A percentile compares a stretch with the other conserved stretches of the same genome.
Evolutionary conservation across 2,329 filamentous ascomycete genomes (phyloP).

Genomic region (Neocatenulostroma microsporum): DNA sequence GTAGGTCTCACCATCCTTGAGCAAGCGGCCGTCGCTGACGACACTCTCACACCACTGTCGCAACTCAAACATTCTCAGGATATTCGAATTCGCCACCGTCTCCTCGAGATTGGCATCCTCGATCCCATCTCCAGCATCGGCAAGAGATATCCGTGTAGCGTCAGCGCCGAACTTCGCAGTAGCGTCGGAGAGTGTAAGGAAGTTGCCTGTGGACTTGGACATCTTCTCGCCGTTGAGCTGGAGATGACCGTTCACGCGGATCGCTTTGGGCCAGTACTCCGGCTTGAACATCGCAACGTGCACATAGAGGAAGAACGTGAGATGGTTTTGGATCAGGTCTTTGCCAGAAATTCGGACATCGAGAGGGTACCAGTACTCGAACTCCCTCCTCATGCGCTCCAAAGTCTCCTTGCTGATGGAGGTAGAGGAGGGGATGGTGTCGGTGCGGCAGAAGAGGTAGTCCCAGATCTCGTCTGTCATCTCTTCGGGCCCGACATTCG

Average conservation of each 20-base stretch:
- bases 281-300: conserved; percentile 82
- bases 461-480: conserved; percentile 97
- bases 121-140: conserved; percentile 89
- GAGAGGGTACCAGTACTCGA: conserved; percentile 94
- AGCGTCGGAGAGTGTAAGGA: conserved; percentile 80
- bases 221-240: conserved; percentile 97
- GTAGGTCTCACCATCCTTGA: conserved; percentile 39
- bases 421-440: conserved; percentile 52
- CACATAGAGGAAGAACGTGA: conserved; percentile 93
- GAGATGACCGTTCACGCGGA: conserved; percentile 87
- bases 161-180: conserved; percentile 92
- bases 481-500: conserved; percentile 68
- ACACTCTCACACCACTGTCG: conserved; percentile 91
- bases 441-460: conserved; percentile 76
- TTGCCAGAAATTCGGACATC: conserved; percentile 85
- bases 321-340: conserved; percentile 86
- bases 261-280: conserved; percentile 78
- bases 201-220: conserved; percentile 96
- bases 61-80: conserved; percentile 73
- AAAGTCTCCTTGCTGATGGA: conserved; percentile 68
- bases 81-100: conserved; percentile 83
- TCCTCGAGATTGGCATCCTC: conserved; percentile 98
- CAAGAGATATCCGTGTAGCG: conserved; percentile 81
- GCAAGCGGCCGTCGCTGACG: conserved; percentile 51
- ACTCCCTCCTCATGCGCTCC: conserved; percentile 76